Base-by-base conservation (phyloP, 139 green algal genomes). In the Chlorella sp. region DNA sequence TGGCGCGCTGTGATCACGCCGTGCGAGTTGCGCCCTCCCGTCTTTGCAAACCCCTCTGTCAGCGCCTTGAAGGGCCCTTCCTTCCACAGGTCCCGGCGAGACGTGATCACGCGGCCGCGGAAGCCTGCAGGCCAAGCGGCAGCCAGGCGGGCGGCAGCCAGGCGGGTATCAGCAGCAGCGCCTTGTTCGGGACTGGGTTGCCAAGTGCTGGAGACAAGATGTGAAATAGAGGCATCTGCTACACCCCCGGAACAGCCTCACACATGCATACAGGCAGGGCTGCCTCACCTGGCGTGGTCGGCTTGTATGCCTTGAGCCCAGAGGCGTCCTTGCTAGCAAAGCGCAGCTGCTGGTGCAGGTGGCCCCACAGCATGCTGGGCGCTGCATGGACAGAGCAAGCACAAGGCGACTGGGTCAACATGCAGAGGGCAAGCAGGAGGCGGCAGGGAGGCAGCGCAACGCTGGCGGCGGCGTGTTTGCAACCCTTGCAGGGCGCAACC, bases 291-390 rank as follows among this genome's bases (percentile, higher is more conserved):
- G 97, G 96, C 24, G 95, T 97, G 71, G 89, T 95, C 28, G 97
- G 97, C 92, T 97, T 97, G 95, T 97, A 99, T n/a, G 93, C 94
- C 85, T 98, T 97, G 42, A 99, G 83, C 28, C 96, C 96, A 30
- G 68, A 40, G 37, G n/a, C 3, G 14, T 34, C 21, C 0, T 24
- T 57, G 76, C 76, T 86, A 28, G 64, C 79, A 37, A 79, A 68
- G 15, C 88, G 48, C 48, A 57, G 48, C 48, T 57, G 69, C 12
- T 60, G n/a, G 28, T 91, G 88, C 37, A 91, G 64, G 69, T 89
- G 71, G 2, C 32, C n/a, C 85, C 40, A 73, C 32, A 88, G 68
- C 40, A 40, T 61, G 60, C 60, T 34, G 16, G n/a, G 68, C 5
- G 32, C 82, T 86, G 60, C 57, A 75, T 39, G 34, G 40, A 16